Evolutionary conservation across 257 asterid genomes (phyloP), one percentile per base, ranked within the genome.

Genomic region (Haberlea rhodopensis): DNA sequence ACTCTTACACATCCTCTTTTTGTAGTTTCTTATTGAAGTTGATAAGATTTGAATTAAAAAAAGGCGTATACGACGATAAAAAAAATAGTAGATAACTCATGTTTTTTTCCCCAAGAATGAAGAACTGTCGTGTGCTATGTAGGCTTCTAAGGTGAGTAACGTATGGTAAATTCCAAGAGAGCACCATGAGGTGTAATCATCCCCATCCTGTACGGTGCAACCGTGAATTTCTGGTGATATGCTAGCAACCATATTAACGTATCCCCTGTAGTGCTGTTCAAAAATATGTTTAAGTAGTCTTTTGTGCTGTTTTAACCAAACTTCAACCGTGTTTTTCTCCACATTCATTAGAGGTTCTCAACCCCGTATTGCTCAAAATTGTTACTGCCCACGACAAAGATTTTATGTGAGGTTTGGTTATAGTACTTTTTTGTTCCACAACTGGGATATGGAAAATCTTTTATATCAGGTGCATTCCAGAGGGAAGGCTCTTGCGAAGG

Each of bases 401-500:
- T 54, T 20, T 60, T 53, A 16, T 22, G 24, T 54, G 18, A 27
- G 29, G 45, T 49, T 29, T 28, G 31, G 46, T n/a, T 10, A n/a
- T 23, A 1, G 46, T 56, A 48, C 4, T n/a, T 21, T 48, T 21
- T 20, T 57, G 45, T 62, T 28, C 1, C 16, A 4, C 10, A 20
- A 16, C 54, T 58, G 3, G 20, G 28, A 9, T 40, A 67, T 13
- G 24, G n/a, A 11, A 19, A 29, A 26, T 52, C 18, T 20, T 57
- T 60, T 49, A 25, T 62, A 32, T 23, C 53, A 90, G 97, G 97
- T 91, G 77, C 98, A 86, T 70, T 83, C 96, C 6, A 82, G 99
- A 74, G 99, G 99, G 53, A 87, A 94, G 75, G 97, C 99, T 11
- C 94, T 94, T 34, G 99, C 87, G 2, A 94, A 94, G 80, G 99